Base-by-base conservation (phyloP, 1,284 basidiomycete genomes). In the Chondrostereum purpureum region DNA sequence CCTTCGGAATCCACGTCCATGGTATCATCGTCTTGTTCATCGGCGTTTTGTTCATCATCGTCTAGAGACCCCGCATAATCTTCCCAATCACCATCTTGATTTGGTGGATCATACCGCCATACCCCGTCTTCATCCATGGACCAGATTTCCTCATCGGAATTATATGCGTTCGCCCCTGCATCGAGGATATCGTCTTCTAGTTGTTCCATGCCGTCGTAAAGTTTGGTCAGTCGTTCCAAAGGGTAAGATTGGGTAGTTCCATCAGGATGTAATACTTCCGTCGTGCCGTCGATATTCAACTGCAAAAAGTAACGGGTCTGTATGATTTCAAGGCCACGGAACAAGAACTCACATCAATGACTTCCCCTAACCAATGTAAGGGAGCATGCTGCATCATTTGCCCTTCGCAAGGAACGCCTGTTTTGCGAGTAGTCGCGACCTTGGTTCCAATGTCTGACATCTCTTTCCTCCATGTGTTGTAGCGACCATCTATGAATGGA, bases 341-440 rank as follows among this genome's bases (percentile, higher is more conserved):
- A 34, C 14, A n/a, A 17, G 17, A 12, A 67, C 80, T 48, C 64
- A 88, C 87, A 55, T 76, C 72, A 5, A 74, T 73, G n/a, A 90
- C 85, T 64, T 90, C 85, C 10, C 88, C 87, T 45, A 88, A 75
- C 87, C 87, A 90, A 41, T 70, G 62, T 17, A 85, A 57, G 13
- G 64, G 61, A 0, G 65, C 72, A 34, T 75, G 73, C 45, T 69
- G 65, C 44, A 66, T 62, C 17, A 83, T 72, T 31, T 58, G 62
- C 12, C 72, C 58, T 48, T 82, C 68, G 34, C 63, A 53, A 27
- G 69, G 51, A 23, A 53, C 58, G 20, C 67, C 66, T 42, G 62
- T 62, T 14, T 60, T 63, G 20, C 75, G 69, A 40, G 68, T 63
- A 41, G 72, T 63, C n/a, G 83, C 77, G 51, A 87, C 72, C 22